Conservation (phyloP, 108 stramenopile genomes). For the Cyclotella cryptica region DNA sequence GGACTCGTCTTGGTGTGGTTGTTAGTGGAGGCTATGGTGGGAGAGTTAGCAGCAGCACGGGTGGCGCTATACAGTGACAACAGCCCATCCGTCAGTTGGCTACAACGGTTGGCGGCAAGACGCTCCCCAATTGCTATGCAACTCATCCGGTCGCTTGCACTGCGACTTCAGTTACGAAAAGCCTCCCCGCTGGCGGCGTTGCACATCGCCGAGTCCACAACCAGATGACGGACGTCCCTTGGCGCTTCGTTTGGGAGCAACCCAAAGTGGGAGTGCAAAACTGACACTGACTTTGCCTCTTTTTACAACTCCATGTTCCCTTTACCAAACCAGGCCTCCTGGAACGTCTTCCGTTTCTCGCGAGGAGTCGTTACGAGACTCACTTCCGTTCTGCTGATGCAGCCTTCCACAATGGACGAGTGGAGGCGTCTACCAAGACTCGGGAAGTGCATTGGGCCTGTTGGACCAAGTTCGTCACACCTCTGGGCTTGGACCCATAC, state of each 20-base stretch:
- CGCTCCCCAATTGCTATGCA: background rate
- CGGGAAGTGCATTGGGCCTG: slow-evolving; percentile 5
- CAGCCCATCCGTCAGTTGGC: background rate
- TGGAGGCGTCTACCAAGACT: slow-evolving; percentile 4
- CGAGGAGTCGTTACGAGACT: background rate
- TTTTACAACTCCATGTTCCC: background rate
- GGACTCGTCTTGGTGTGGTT: slow-evolving; percentile 25
- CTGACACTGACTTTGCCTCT: background rate
- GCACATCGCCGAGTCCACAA: background rate
- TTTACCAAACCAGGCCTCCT: background rate
- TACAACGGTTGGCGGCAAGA: background rate
- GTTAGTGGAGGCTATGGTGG: background rate
- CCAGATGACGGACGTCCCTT: slow-evolving; percentile 1
- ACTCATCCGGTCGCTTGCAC: background rate
- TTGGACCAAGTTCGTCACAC: background rate
- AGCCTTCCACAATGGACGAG: background rate
- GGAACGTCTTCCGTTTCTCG: slow-evolving; percentile 10
- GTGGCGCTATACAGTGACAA: slow-evolving; percentile 10
- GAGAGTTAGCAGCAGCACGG: background rate
- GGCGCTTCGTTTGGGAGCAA: slow-evolving; percentile 1
- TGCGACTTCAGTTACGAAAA: background rate
- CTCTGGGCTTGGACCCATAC: slow-evolving; percentile 11
- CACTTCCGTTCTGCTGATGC: background rate
- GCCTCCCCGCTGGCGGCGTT: background rate
- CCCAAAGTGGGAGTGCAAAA: background rate